Evolutionary conservation across 164 flowering plant genomes (phyloP).

Genomic region (Pachysandra terminalis): DNA sequence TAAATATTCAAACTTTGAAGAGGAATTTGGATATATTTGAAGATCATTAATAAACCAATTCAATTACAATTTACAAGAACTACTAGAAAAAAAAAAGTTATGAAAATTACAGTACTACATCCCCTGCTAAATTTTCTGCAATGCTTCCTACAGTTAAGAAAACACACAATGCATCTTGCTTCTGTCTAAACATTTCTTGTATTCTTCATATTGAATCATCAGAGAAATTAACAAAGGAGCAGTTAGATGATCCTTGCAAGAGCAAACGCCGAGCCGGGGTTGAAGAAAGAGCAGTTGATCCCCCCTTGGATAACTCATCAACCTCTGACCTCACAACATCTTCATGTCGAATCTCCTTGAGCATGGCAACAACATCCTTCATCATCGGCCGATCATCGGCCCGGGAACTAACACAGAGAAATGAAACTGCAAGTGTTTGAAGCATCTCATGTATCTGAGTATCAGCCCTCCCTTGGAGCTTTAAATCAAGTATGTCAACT

Average conservation of each 20-base stretch:
- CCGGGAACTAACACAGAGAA: slow-evolving; percentile 61
- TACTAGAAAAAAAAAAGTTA: too few species aligned
- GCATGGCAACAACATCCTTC: slow-evolving; percentile 92
- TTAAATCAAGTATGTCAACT: slow-evolving; percentile 63
- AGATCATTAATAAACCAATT: background rate
- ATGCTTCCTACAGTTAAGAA: slow-evolving; percentile 12
- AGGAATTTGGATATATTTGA: background rate
- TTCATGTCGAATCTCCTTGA: slow-evolving; percentile 66
- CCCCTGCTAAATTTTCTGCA: background rate
- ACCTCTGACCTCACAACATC: slow-evolving; percentile 37
- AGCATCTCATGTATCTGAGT: slow-evolving; percentile 81
- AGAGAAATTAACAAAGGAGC: slow-evolving; percentile 80
- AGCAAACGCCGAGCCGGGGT: slow-evolving; percentile 29
- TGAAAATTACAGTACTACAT: background rate
- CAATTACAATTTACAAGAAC: too few species aligned
- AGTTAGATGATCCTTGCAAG: slow-evolving; percentile 64
- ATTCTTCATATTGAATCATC: slow-evolving; percentile 48
- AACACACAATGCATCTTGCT: too few species aligned
- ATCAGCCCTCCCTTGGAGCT: slow-evolving; percentile 70
- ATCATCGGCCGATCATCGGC: slow-evolving; percentile 76
- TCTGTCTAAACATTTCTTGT: too few species aligned
- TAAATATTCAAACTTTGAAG: too few species aligned
- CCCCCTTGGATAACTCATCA: slow-evolving; percentile 35
- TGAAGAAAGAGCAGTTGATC: slow-evolving; percentile 17
- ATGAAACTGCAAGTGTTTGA: slow-evolving; percentile 76